Evolutionary conservation across 305 asterid genomes (phyloP).

Genomic region (Rubia peregrina): DNA sequence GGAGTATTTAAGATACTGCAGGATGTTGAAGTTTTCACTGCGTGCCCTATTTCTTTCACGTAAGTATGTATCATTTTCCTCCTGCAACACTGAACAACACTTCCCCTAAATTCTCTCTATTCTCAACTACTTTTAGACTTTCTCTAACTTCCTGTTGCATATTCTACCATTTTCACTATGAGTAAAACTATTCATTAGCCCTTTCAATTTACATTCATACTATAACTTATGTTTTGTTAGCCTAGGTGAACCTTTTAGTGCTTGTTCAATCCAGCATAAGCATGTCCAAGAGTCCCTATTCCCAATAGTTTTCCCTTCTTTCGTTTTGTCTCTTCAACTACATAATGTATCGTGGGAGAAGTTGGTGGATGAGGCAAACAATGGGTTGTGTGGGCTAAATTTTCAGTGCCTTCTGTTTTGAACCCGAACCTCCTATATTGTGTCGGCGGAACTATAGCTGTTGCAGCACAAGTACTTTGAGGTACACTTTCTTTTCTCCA

Average conservation of each 20-base stretch:
- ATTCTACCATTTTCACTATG: slow-evolving; percentile 68
- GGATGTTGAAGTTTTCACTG: no score
- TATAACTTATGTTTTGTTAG: no score
- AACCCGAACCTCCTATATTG: neutral
- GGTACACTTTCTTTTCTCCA: neutral
- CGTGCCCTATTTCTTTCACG: slow-evolving; percentile 23
- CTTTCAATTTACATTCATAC: neutral
- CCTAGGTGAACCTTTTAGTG: no score
- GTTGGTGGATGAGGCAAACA: slow-evolving; percentile 12
- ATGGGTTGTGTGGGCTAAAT: neutral
- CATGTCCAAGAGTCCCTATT: slow-evolving; percentile 73
- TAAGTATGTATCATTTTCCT: slow-evolving; percentile 24
- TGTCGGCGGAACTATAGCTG: neutral
- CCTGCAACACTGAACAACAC: slow-evolving; percentile 37
- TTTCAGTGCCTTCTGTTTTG: neutral
- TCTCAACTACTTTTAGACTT: slow-evolving; percentile 21
- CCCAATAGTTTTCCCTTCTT: slow-evolving; percentile 67
- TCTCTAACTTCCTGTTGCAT: slow-evolving; percentile 67
- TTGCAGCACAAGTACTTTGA: neutral
- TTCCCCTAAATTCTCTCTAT: slow-evolving; percentile 64
- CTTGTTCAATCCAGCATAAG: slow-evolving; percentile 65
- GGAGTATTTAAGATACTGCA: no score
- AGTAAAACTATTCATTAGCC: neutral
- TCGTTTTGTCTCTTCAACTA: slow-evolving; percentile 40
- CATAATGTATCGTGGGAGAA: slow-evolving; percentile 25